A percentile compares a stretch with the other conserved stretches of the same genome.
These are phyloP conservation scores for Fusarium sp. DNA, from an alignment of 2,329 filamentous ascomycete species.

Conservation along the genomic window DNA sequence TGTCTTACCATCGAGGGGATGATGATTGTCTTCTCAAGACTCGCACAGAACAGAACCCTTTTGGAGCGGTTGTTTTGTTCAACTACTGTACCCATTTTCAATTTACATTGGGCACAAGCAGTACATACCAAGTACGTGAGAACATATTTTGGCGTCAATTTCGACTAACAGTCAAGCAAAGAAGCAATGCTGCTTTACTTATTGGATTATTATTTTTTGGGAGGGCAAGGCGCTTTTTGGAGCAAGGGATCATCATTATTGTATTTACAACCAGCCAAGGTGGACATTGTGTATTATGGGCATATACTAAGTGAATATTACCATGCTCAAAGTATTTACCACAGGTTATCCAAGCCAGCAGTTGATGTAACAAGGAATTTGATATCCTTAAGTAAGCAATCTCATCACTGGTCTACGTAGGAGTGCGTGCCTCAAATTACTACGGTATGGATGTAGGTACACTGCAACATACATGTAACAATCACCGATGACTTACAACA, in stretches of 20 bases:
- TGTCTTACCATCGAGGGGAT: constrained; percentile 69
- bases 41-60: background rate
- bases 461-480: background rate
- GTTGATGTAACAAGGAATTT: background rate
- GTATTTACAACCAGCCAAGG: constrained; percentile 15
- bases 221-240: constrained; percentile 23
- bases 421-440: background rate
- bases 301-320: constrained; percentile 16
- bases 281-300: constrained; percentile 6
- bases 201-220: background rate
- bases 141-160: background rate
- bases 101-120: background rate
- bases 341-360: background rate
- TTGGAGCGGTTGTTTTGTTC: background rate
- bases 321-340: constrained; percentile 5
- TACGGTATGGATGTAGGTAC: background rate
- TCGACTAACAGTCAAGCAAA: background rate
- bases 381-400: background rate
- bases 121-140: constrained; percentile 1
- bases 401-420: too few species aligned
- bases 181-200: background rate
- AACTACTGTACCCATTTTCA: background rate
- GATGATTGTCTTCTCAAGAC: background rate
- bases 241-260: constrained; percentile 23
- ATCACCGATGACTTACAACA: background rate